Percentiles rank a stretch among this genome's conserved stretches.
Evolutionary conservation across 345 rosid genomes (phyloP).

Genomic region (Anacardium occidentale): DNA sequence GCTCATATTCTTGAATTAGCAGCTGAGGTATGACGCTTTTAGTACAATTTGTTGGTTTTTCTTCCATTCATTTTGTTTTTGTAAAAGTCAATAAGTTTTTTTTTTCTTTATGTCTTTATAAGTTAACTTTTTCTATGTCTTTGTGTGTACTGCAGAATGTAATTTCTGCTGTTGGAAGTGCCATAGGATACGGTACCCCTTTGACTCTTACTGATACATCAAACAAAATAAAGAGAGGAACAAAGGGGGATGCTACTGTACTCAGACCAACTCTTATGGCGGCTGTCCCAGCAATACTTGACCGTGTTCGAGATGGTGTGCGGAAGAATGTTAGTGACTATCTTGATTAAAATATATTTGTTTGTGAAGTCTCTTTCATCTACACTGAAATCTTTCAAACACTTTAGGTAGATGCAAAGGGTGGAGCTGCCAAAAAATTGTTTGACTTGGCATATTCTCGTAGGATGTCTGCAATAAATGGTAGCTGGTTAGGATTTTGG

Average conservation of each 20-base stretch:
- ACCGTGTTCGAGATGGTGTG: slow-evolving; percentile 97
- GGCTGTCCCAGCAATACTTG: slow-evolving; percentile 99
- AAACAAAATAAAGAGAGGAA: slow-evolving; percentile 85
- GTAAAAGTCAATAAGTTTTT: background rate
- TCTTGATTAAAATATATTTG: background rate
- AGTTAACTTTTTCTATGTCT: background rate
- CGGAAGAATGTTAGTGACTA: slow-evolving; percentile 68
- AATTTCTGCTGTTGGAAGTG: slow-evolving; percentile 79
- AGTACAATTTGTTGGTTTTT: background rate
- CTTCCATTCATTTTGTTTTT: background rate
- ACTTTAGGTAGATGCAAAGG: slow-evolving; percentile 77
- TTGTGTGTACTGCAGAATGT: slow-evolving; percentile 53
- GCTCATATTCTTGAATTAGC: slow-evolving; percentile 98
- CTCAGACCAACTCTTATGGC: slow-evolving; percentile 89
- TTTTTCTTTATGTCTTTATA: slow-evolving; percentile 9
- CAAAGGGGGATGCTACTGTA: slow-evolving; percentile 84
- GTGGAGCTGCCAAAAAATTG: slow-evolving; percentile 73
- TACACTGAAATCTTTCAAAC: slow-evolving; percentile 19
- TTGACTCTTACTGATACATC: slow-evolving; percentile 96
- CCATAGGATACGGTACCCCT: slow-evolving; percentile 94
- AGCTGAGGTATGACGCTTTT: slow-evolving; percentile 63
- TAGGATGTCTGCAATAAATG: slow-evolving; percentile 85
- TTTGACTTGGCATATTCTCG: slow-evolving; percentile 92
- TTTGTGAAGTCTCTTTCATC: slow-evolving; percentile 4
- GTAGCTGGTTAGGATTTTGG: slow-evolving; percentile 98